Evolutionary conservation across 2,329 filamentous ascomycete genomes (phyloP), one percentile per base, ranked within the genome.

Genomic region (Escovopsis sp.): DNA sequence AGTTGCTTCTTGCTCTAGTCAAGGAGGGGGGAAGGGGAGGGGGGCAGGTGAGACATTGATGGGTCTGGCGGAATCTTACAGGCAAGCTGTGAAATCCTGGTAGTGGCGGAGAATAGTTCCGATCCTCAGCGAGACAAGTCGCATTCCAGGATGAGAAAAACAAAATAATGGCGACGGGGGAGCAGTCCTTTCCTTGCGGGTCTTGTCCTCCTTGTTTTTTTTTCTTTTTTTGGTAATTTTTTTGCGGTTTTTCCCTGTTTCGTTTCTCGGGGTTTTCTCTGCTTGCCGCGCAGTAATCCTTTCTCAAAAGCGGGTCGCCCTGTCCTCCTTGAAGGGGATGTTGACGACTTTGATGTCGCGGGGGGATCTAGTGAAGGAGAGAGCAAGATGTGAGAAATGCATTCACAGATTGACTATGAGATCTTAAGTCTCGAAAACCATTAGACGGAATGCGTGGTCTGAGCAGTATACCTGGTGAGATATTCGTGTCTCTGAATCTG

Each of bases 11-110:
- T 50, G 46, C 41, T 43, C 43, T 47, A 35, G 33, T 35, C 34
- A 34, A 40, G 42, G 35, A 38, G 43, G 41, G 43, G 46, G 39
- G 50, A n/a, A n/a, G n/a, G n/a, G 51, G 11, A 23, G 21, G 21
- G 51, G 52, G 46, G 46, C 47, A 49, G 44, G 47, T 58, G 54
- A 58, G 54, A 58, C 55, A 58, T 40, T 37, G 41, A 50, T 43
- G 41, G 49, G 27, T 36, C 45, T 41, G 45, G 42, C 42, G 44
- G 41, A 41, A 47, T 50, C 52, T 53, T 53, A 55, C 53, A 52
- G 52, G 55, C 41, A 44, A 46, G 42, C 43, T 44, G 42, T 36
- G 40, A 50, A 48, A 45, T 51, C 40, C 45, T 53, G 42, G 45
- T 41, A 51, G 51, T 51, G 51, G 52, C 48, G 48, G 41, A 50